Base-by-base conservation (phyloP, 768 basidiomycete genomes). In the Pisolithus marmoratus region DNA sequence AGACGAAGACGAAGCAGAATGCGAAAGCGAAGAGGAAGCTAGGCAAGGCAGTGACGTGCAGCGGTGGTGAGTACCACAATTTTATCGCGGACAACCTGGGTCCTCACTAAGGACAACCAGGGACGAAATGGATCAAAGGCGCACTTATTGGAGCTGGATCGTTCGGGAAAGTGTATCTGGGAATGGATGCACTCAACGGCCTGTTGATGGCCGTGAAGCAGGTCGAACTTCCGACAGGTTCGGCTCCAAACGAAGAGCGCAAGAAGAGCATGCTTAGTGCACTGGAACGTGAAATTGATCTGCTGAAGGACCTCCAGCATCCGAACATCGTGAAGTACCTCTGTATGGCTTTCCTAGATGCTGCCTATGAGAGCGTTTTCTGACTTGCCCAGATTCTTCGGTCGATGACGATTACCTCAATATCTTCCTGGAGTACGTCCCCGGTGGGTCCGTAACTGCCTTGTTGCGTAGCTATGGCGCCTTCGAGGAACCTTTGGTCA, bases 281-380 rank as follows among this genome's bases (percentile, higher is more conserved):
- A 1, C 75, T 94, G 40, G 93, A 97, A 68, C 82, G 89, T 37
- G 96, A 99, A 70, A 97, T 97, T 55, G 92, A 91, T 71, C 76
- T 97, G 3, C 74, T 97, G 55, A 92, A 94, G 65, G 89, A 93
- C 52, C 73, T 96, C 47, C 89, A 95, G 57, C 94, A 97, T 64
- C 85, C 85, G 53, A 95, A 98, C 63, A 98, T 99, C 54, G 96
- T 99, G 22, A 95, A 97, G 72, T 99, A 99, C 62, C 86, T 95
- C 50, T 92, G 94, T 96, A 60, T 53, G 90, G 74, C 17, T 34
- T 41, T 36, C 38, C n/a, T 36, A 14, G 14, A 1, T 20, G 8
- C 31, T 27, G 57, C 43, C 38, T 38, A 50, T 31, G 38, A 8
- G 15, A 20, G 8, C 36, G 22, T 53, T 53, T 6, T 37, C 22